Conservation (phyloP, 805 yeast genomes). For the Nakazawaea wickerhamii region DNA sequence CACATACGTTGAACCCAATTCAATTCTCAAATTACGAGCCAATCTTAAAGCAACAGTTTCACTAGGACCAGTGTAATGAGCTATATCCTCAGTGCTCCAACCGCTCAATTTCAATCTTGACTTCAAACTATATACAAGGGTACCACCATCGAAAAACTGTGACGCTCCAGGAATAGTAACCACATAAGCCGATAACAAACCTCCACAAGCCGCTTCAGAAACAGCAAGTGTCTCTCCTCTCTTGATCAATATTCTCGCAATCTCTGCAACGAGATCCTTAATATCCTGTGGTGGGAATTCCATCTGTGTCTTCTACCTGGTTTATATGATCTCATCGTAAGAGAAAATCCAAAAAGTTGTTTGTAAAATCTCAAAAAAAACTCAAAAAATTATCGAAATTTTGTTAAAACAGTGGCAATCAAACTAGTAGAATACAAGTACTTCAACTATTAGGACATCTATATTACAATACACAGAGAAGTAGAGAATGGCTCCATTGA, state of each 20-base stretch:
- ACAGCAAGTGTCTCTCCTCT: slow-evolving; percentile 67
- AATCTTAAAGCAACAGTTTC: slow-evolving; percentile 68
- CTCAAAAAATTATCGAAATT: too few relatives aligned
- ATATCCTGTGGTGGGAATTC: slow-evolving; percentile 61
- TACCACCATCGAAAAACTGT: slow-evolving; percentile 76
- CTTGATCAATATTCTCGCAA: slow-evolving; percentile 49
- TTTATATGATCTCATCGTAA: neutral
- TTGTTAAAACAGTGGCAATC: slow-evolving; percentile 1
- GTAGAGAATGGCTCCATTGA: slow-evolving; percentile 15
- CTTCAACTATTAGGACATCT: neutral
- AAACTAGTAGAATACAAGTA: neutral
- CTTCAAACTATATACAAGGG: slow-evolving; percentile 69
- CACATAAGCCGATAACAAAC: slow-evolving; percentile 71
- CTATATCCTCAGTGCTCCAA: slow-evolving; percentile 68
- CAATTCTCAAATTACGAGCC: slow-evolving; percentile 75
- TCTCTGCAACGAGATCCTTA: slow-evolving; percentile 42
- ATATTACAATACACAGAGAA: neutral
- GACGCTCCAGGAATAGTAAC: slow-evolving; percentile 87
- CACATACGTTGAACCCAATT: slow-evolving; percentile 77
- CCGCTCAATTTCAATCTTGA: slow-evolving; percentile 73
- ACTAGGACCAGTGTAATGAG: slow-evolving; percentile 74
- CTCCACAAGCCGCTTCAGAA: slow-evolving; percentile 90
- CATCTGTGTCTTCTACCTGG: slow-evolving; percentile 19
- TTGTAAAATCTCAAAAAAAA: neutral
- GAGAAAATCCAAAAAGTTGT: neutral